A percentile compares a stretch with the other conserved stretches of the same genome.
Evolutionary conservation across 495 filamentous ascomycete species (phyloP).

Genomic region (Aspergillus egyptiacus): DNA sequence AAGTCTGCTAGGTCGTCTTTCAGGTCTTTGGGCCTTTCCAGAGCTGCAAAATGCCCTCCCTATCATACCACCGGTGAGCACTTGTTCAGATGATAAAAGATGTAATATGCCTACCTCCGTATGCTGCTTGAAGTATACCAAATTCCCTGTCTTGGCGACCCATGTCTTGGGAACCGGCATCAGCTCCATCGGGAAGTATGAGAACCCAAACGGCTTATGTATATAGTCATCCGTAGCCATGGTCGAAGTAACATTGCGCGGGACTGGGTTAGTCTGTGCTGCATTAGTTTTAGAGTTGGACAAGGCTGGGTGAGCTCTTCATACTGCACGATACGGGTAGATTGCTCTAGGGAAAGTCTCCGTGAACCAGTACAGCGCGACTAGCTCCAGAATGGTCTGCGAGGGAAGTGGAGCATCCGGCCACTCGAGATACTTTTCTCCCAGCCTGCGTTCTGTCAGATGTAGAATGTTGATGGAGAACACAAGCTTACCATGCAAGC

Average conservation of each 20-base stretch:
- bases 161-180: slow-evolving; percentile 43
- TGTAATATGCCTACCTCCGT: slow-evolving; percentile 16
- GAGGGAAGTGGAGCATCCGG: slow-evolving; percentile 46
- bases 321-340: slow-evolving; percentile 50
- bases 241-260: slow-evolving; percentile 9
- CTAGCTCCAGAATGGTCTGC: slow-evolving; percentile 50
- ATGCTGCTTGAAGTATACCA: slow-evolving; percentile 38
- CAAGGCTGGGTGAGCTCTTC: no score
- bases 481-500: slow-evolving; percentile 51
- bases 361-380: slow-evolving; percentile 64
- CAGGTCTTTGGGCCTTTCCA: slow-evolving; percentile 27
- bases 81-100: not conserved
- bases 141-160: slow-evolving; percentile 42
- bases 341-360: slow-evolving; percentile 51
- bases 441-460: slow-evolving; percentile 41
- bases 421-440: slow-evolving; percentile 65
- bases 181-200: slow-evolving; percentile 51
- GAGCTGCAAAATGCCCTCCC: slow-evolving; percentile 35
- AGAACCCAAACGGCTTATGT: slow-evolving; percentile 55
- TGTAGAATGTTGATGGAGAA: not conserved
- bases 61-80: slow-evolving; percentile 13
- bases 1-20: slow-evolving; percentile 55
- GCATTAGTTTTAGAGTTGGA: not conserved
- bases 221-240: slow-evolving; percentile 34
- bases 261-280: slow-evolving; percentile 17